Base-by-base conservation (phyloP, 768 basidiomycete species). In the Phlegmacium glaucopus region DNA sequence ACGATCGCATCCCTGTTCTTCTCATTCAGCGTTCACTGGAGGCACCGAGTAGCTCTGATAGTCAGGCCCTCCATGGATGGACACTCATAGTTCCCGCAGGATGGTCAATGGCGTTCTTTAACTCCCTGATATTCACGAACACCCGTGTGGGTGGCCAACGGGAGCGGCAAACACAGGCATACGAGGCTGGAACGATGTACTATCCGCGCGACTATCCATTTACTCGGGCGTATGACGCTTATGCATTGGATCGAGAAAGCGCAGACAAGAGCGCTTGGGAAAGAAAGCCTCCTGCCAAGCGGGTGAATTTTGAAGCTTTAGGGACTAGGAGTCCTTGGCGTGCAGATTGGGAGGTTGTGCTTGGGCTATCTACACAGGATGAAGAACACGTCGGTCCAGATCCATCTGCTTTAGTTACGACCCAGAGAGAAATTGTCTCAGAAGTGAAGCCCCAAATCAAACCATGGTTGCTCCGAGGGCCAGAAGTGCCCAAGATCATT, bases 41-140 rank as follows among this genome's bases (percentile, higher is more conserved):
- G 48, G 43, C 54, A 9, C 46, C 61, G 18, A 47, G 47, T 34
- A 49, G 57, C 12, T 56, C 63, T 12, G 62, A 66, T 36, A 63
- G 58, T 9, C 70, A 72, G 53, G 70, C 75, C 1, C 69, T 92
- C 26, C 83, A 93, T 56, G 94, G 94, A 32, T 96, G 90, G 87
- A 92, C 85, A 7, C 69, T 99, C 8, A 72, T 96, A 39, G 63
- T 95, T 27, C 95, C 95, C 3, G 72, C 81, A 1, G 93, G 91
- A 10, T 98, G 94, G 93, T 78, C 80, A 0, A 95, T 93, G 85
- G 76, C 94, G 1, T 92, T 98, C 68, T 82, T 90, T 52, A 76
- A 75, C 34, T 94, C 94, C 3, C 77, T 99, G 42, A 75, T 77
- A 3, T 83, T 82, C 63, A 93, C 94, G 0, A 87, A 88, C 16